These are phyloP conservation scores for Apiospora arundinis DNA, from an alignment of 2,329 filamentous ascomycete species.

Conservation along the genomic window DNA sequence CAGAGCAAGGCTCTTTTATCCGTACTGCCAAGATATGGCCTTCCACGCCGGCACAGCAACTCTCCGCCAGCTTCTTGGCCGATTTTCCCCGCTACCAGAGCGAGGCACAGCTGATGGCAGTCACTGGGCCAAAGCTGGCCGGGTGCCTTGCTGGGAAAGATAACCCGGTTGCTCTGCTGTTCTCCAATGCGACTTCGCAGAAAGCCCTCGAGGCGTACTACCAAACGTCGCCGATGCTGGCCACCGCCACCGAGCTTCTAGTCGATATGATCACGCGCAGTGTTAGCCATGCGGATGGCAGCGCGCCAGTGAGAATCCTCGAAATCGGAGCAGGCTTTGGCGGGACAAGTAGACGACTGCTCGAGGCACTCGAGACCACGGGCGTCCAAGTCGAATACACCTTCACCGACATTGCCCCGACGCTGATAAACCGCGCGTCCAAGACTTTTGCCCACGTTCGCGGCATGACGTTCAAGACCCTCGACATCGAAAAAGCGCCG, in stretches of 20 bases:
- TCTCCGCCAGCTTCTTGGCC: no score
- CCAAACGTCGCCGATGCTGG: not conserved
- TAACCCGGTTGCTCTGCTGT: conserved; percentile 48
- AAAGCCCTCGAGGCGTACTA: not conserved
- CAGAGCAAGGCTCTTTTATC: not conserved
- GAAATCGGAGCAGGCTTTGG: conserved; percentile 53
- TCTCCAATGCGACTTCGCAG: conserved; percentile 35
- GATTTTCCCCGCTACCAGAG: not conserved
- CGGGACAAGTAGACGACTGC: conserved; percentile 45
- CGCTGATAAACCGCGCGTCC: conserved; percentile 38
- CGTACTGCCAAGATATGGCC: not conserved
- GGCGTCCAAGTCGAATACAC: conserved; percentile 45
- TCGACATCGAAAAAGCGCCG: conserved; percentile 40
- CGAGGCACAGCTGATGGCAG: conserved; percentile 41
- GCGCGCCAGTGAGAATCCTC: conserved; percentile 38
- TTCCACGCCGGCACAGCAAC: no score
- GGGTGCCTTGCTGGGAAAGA: conserved; percentile 44
- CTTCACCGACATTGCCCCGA: conserved; percentile 49
- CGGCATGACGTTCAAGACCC: conserved; percentile 35
- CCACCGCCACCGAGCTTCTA: not conserved
- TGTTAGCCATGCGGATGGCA: no score
- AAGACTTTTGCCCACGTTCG: conserved; percentile 31
- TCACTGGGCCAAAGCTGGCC: conserved; percentile 43
- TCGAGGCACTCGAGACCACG: conserved; percentile 33
- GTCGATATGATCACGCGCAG: not conserved